Conservation (phyloP, 2,329 filamentous ascomycete species). For the Colletotrichum sojae region DNA sequence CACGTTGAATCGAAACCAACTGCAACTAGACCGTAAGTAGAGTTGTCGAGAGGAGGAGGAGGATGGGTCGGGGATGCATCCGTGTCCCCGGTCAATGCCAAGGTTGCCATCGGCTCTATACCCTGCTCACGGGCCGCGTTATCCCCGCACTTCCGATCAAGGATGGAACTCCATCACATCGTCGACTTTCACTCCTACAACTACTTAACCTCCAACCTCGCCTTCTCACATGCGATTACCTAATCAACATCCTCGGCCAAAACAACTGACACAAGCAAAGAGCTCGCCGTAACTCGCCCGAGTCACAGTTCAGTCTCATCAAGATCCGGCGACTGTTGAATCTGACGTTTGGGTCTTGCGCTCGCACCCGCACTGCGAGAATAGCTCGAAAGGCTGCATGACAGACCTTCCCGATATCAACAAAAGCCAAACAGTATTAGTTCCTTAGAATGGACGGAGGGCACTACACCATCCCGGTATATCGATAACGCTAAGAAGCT, state of each 20-base stretch:
- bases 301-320: neutral
- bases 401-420: neutral
- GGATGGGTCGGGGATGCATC: neutral
- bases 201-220: constrained; percentile 1
- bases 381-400: neutral
- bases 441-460: constrained; percentile 9
- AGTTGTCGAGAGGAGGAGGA: neutral
- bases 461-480: neutral
- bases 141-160: constrained; percentile 10
- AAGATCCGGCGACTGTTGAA: too few relatives aligned
- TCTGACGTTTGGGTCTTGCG: neutral
- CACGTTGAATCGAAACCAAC: too few relatives aligned
- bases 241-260: constrained; percentile 35
- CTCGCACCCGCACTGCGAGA: neutral
- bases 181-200: neutral
- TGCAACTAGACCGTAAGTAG: too few relatives aligned
- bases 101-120: constrained; percentile 2
- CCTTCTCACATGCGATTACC: constrained; percentile 38
- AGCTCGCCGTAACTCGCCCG: neutral
- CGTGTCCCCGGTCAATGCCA: neutral
- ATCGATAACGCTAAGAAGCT: constrained; percentile 9
- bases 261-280: constrained; percentile 10
- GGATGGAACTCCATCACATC: neutral
- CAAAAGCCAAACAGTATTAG: neutral
- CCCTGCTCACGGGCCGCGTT: constrained; percentile 4